phyloP scores from a whole-genome alignment of 768 basidiomycete genomes.

The Termitomyces sp. region DNA sequence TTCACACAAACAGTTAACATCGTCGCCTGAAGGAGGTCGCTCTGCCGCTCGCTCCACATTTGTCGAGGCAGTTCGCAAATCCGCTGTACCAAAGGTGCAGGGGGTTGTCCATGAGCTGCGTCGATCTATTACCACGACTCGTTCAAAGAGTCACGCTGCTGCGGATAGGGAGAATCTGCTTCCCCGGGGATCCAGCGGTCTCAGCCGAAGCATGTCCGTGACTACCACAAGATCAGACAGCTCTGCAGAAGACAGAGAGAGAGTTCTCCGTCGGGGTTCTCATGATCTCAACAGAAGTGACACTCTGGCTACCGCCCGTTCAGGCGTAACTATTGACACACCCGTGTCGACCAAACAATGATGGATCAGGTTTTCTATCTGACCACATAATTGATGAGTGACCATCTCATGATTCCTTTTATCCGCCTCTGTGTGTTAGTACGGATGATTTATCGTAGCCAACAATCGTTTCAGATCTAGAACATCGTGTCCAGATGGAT shows the following conservation, averaged over 20 bases:
- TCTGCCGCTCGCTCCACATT: conserved; percentile 15
- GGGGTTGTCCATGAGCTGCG: conserved; percentile 31
- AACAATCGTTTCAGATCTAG: background rate
- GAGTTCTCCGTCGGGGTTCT: conserved; percentile 1
- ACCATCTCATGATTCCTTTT: background rate
- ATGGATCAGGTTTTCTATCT: background rate
- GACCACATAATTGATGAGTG: background rate
- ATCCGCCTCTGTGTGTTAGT: background rate
- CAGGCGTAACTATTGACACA: conserved; percentile 5
- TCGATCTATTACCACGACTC: conserved; percentile 37
- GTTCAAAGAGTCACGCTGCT: conserved; percentile 17
- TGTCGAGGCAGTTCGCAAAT: conserved; percentile 27
- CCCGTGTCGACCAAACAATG: background rate
- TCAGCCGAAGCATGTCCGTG: conserved; percentile 3
- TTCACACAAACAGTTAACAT: conserved; percentile 4
- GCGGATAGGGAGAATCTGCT: conserved; percentile 12
- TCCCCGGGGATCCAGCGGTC: background rate
- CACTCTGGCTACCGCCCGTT: conserved; percentile 4
- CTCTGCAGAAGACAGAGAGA: conserved; percentile 5
- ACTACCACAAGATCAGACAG: background rate
- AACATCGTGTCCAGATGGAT: no score
- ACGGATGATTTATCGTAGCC: background rate
- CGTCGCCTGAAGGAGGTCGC: background rate
- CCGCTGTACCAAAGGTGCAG: conserved; percentile 37
- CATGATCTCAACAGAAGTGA: conserved; percentile 5